Base-by-base conservation (phyloP, 2,329 filamentous ascomycete genomes). In the Dactylonectria estremocensis region DNA sequence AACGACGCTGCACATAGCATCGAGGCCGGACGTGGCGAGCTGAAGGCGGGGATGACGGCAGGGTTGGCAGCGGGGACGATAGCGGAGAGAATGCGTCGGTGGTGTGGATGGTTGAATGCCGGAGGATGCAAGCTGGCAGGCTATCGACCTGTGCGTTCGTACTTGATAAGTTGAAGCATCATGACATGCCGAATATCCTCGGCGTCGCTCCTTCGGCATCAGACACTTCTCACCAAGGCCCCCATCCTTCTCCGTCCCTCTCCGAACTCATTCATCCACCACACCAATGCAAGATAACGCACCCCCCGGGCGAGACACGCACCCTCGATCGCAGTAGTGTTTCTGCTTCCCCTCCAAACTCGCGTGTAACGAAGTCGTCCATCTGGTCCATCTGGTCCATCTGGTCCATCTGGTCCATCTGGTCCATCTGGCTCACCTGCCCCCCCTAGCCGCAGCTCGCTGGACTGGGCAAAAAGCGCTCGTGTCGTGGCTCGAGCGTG, bases 211-310 rank as follows among this genome's bases (percentile, higher is more conserved):
- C 50, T 22, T 43, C 37, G 31, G 40, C 60, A 45, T 22, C 31
- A 5, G 22, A 16, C 37, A 8, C 18, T 46, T 31, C 18, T 43
- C 43, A 49, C 24, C 9, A 49, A 10, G 45, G 53, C 43, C 54
- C 16, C 45, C 24, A 5, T 28, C 24, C 4, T 28, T 24, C 57
- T 59, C 58, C 62, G 57, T 64, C 62, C 62, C 53, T 61, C 37
- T 59, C 45, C 62, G 59, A 68, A 61, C 64, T 46, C 59, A 55
- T 59, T 67, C 49, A 45, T 35, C 48, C 55, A 33, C 37, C 28
- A 24, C 56, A 61, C 61, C 56, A 59, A 73, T 72, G 70, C 68
- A 68, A 73, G 70, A 75, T 74, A 70, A 73, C 69, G 66, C 67
- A 73, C 57, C 52, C 50, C 64, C 61, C 67, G 46, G 43, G 52